Evolutionary conservation across 2,329 filamentous ascomycete genomes (phyloP).

Genomic region (Talaromyces funiculosus): DNA sequence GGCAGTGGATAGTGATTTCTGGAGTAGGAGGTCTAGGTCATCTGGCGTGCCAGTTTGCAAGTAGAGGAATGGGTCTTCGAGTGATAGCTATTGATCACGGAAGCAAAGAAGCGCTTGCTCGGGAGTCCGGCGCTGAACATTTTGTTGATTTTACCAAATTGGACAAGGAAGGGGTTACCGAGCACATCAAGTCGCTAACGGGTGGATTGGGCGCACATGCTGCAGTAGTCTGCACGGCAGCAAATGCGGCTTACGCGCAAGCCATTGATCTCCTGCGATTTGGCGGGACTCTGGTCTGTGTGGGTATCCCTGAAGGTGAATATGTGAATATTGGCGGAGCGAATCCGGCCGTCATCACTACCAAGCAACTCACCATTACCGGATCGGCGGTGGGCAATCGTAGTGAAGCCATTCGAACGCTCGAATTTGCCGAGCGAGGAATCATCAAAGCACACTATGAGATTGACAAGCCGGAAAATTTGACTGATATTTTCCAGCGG

Average conservation of each 20-base stretch:
- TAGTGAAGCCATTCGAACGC: conserved; percentile 45
- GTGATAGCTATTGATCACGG: conserved; percentile 62
- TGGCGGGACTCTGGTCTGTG: conserved; percentile 48
- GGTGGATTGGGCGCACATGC: conserved; percentile 56
- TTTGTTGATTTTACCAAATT: conserved; percentile 59
- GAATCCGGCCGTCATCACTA: conserved; percentile 39
- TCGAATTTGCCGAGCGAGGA: conserved; percentile 46
- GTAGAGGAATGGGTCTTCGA: conserved; percentile 56
- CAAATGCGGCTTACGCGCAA: conserved; percentile 48
- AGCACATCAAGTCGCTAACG: conserved; percentile 53
- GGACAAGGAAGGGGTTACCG: conserved; percentile 43
- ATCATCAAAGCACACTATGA: conserved; percentile 43
- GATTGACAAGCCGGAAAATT: conserved; percentile 44
- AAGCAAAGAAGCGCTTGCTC: conserved; percentile 54
- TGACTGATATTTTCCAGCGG: conserved; percentile 43
- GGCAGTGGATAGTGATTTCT: conserved; percentile 56
- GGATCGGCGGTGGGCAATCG: conserved; percentile 49
- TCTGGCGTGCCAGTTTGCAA: conserved; percentile 56
- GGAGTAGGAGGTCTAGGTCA: conserved; percentile 62
- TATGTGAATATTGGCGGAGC: conserved; percentile 42
- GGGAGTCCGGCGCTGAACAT: conserved; percentile 58
- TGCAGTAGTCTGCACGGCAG: conserved; percentile 52
- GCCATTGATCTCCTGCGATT: conserved; percentile 44
- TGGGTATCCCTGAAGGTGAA: conserved; percentile 48
- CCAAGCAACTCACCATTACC: conserved; percentile 42